These are phyloP conservation scores for Cavenderia fasciculata DNA, from an alignment of 78 protist species.

Conservation along the genomic window DNA sequence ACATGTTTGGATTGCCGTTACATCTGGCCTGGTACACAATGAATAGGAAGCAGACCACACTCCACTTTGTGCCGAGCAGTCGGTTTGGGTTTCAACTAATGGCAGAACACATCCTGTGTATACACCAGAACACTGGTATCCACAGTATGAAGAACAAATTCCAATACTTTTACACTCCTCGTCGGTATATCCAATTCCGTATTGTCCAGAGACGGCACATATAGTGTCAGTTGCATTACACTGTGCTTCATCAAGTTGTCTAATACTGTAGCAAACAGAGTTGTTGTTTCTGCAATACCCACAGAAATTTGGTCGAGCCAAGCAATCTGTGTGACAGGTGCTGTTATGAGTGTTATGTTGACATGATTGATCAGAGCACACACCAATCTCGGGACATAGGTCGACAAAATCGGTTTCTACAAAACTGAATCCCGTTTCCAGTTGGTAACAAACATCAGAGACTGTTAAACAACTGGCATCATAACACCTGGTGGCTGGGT, in stretches of 20 bases:
- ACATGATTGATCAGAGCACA: too few species aligned
- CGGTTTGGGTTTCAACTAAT: background rate
- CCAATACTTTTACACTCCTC: background rate
- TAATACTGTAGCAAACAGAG: constrained; percentile 1
- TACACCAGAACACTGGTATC: background rate
- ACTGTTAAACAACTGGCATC: constrained; percentile 32
- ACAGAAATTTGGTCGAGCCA: background rate
- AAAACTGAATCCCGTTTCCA: too few species aligned
- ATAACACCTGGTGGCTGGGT: constrained; percentile 2
- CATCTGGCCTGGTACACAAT: background rate
- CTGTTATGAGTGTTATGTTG: too few species aligned
- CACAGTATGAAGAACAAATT: constrained; percentile 17
- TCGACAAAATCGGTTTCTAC: too few species aligned
- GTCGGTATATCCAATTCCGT: background rate
- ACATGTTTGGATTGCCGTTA: too few species aligned
- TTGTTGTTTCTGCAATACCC: constrained; percentile 35
- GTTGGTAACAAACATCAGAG: constrained; percentile 61
- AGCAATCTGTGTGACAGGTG: too few species aligned
- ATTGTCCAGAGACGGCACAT: constrained; percentile 10
- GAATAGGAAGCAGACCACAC: too few species aligned
- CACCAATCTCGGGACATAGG: too few species aligned
- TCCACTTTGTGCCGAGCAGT: background rate
- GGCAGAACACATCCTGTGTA: background rate
- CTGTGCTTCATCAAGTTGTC: background rate
- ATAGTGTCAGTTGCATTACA: too few species aligned